Conservation (phyloP, 2,329 filamentous ascomycete species). For the Torrubiellomyces zombiae region DNA sequence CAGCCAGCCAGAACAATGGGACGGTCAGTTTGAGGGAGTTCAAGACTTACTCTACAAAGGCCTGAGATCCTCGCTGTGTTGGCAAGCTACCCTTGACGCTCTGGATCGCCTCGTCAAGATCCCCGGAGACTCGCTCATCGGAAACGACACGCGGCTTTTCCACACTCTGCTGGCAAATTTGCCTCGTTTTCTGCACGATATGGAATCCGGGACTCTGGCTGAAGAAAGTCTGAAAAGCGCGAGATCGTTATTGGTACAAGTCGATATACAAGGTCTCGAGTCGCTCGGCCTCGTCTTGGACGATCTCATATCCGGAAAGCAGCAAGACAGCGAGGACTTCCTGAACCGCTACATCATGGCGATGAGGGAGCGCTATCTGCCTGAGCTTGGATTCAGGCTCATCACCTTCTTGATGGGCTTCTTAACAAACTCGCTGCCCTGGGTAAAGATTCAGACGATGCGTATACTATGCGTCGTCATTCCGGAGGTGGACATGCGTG, state of each 20-base stretch:
- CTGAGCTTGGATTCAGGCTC: conserved; percentile 66
- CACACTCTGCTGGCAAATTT: conserved; percentile 86
- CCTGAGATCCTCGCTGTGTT: conserved; percentile 67
- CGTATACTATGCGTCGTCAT: conserved; percentile 72
- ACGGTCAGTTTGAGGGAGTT: conserved; percentile 73
- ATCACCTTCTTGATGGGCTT: conserved; percentile 83
- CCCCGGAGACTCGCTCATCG: conserved; percentile 65
- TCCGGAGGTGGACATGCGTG: conserved; percentile 83
- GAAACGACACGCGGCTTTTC: conserved; percentile 65
- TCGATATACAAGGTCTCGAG: conserved; percentile 53
- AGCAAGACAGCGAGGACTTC: conserved; percentile 57
- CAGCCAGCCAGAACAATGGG: conserved; percentile 72
- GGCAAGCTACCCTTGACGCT: conserved; percentile 60
- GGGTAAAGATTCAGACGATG: conserved; percentile 91
- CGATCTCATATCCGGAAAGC: conserved; percentile 50
- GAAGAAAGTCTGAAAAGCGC: conserved; percentile 44
- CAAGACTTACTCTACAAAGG: conserved; percentile 83
- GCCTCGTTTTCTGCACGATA: conserved; percentile 64
- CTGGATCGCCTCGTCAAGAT: conserved; percentile 65
- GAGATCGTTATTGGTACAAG: conserved; percentile 51
- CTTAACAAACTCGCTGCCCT: conserved; percentile 72
- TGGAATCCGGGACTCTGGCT: conserved; percentile 48
- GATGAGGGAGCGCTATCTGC: conserved; percentile 63
- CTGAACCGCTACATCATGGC: conserved; percentile 56
- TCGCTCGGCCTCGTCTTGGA: conserved; percentile 53